These are phyloP conservation scores for Halophytophthora batemanensis DNA, from an alignment of 352 stramenopile genomes.

Conservation along the genomic window DNA sequence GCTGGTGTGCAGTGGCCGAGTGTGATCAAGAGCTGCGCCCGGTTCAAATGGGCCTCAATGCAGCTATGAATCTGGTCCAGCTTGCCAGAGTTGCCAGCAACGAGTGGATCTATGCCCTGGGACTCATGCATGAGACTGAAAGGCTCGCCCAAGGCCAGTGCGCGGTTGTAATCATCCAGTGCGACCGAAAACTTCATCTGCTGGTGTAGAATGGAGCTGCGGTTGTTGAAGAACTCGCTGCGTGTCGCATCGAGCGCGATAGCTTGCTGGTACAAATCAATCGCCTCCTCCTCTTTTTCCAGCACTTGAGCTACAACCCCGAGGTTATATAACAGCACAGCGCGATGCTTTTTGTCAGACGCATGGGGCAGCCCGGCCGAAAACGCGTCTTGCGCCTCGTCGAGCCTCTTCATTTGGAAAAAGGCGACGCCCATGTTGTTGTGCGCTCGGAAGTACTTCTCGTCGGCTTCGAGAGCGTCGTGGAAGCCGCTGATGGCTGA, in stretches of 20 bases:
- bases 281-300: constrained; percentile 36
- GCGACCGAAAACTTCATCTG: constrained; percentile 51
- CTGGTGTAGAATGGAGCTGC: constrained; percentile 47
- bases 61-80: constrained; percentile 6
- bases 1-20: constrained; percentile 44
- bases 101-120: no score
- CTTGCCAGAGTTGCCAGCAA: neutral
- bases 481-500: constrained; percentile 44
- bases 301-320: constrained; percentile 37
- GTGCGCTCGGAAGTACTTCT: constrained; percentile 30
- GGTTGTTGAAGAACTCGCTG: constrained; percentile 56
- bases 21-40: constrained; percentile 49
- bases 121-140: neutral
- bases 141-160: constrained; percentile 19
- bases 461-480: constrained; percentile 45
- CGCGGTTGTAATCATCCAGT: constrained; percentile 53
- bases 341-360: constrained; percentile 19
- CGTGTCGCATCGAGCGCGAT: constrained; percentile 36
- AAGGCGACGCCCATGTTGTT: constrained; percentile 53
- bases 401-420: constrained; percentile 37
- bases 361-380: constrained; percentile 31
- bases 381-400: constrained; percentile 47
- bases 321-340: constrained; percentile 47
- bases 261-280: constrained; percentile 53
- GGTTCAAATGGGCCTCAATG: constrained; percentile 46